Percentiles rank a stretch among this genome's conserved stretches.
Conservation (phyloP, 2,329 filamentous ascomycete species). For the Epichloe bromicola region DNA sequence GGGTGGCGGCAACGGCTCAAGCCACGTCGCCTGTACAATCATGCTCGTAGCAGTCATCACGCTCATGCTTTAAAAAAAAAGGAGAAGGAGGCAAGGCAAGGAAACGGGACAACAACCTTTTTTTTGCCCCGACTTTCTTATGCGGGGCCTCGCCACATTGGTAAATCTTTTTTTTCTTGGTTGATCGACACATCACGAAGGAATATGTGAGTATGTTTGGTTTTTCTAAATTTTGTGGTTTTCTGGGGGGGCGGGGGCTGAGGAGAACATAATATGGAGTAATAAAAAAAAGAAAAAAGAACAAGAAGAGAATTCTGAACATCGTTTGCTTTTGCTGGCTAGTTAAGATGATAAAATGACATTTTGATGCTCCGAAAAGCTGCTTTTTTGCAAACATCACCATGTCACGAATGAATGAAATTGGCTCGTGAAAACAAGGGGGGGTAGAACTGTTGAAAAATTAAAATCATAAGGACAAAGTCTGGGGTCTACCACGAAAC, state of each 20-base stretch:
- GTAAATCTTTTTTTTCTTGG: not conserved
- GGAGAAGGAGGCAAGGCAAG: not conserved
- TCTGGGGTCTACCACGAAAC: not conserved
- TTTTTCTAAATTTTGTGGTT: not conserved
- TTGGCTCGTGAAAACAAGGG: not conserved
- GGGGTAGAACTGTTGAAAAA: not conserved
- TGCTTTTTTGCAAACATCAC: too few relatives aligned
- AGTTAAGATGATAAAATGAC: conserved; percentile 1
- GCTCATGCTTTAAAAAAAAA: conserved; percentile 18
- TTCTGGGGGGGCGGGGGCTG: too few relatives aligned
- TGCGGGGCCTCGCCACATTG: too few relatives aligned
- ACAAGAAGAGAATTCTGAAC: not conserved
- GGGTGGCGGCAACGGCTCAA: conserved; percentile 16
- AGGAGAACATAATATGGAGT: not conserved
- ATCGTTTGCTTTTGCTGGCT: not conserved
- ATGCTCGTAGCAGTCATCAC: conserved; percentile 23
- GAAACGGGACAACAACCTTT: too few relatives aligned
- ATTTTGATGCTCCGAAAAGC: too few relatives aligned
- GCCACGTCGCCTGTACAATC: conserved; percentile 22
- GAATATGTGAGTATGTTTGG: conserved; percentile 1
- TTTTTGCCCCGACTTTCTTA: too few relatives aligned
- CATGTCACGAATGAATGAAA: too few relatives aligned
- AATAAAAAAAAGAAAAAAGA: too few relatives aligned
- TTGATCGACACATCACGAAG: not conserved
- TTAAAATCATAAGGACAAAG: too few relatives aligned